phyloP scores from a whole-genome alignment of 352 stramenopile genomes.

The Elongisporangium senticosum region DNA sequence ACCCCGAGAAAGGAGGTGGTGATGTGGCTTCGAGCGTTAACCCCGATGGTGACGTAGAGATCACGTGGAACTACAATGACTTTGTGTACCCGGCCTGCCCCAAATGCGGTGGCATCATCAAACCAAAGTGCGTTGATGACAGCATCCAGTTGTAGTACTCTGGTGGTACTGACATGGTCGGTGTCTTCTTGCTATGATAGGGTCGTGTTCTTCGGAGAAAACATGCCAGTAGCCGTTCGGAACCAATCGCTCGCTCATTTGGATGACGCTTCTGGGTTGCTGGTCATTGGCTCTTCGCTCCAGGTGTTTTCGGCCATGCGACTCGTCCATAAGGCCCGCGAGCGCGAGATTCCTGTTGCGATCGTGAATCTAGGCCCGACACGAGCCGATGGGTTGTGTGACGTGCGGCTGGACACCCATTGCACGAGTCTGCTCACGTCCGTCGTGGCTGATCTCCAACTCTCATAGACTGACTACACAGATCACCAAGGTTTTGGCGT shows the following conservation, averaged over 20 bases:
- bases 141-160: background rate
- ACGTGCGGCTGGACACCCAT: conserved; percentile 63
- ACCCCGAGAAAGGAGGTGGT: conserved; percentile 29
- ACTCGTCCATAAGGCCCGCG: conserved; percentile 76
- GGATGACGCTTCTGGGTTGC: conserved; percentile 79
- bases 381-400: conserved; percentile 73
- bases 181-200: conserved; percentile 10
- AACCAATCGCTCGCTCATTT: conserved; percentile 61
- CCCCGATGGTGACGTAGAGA: conserved; percentile 92
- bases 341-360: conserved; percentile 59
- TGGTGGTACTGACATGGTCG: conserved; percentile 5
- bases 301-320: conserved; percentile 94
- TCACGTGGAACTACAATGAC: conserved; percentile 78
- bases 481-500: no score
- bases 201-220: conserved; percentile 98
- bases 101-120: conserved; percentile 75
- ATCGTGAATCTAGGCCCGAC: conserved; percentile 89
- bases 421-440: conserved; percentile 48
- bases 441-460: conserved; percentile 15
- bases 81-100: conserved; percentile 76
- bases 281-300: conserved; percentile 93
- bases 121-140: conserved; percentile 44
- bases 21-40: conserved; percentile 81
- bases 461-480: background rate
- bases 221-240: conserved; percentile 83